Base-by-base conservation (phyloP, 2,329 filamentous ascomycete species). In the Bipolaris zeicola region DNA sequence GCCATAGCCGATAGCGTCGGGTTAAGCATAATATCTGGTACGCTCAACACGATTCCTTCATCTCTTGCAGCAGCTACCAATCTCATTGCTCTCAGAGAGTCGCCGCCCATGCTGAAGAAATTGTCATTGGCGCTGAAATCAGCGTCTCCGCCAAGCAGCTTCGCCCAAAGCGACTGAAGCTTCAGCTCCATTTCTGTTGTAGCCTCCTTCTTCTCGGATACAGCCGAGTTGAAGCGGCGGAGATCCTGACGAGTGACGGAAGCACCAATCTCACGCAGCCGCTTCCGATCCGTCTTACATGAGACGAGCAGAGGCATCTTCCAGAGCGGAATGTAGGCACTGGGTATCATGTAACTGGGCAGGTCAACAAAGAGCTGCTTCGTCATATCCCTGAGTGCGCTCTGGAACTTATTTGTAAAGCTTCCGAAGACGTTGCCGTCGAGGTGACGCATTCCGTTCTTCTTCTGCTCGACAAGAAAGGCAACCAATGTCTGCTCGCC, bases 11-110 rank as follows among this genome's bases (percentile, higher is more conserved):
- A 67, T 3, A 82, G 68, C 6, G 70, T 77, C 22, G 79, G 77
- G 48, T 80, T 70, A 16, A 70, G 74, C 73, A 88, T 87, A 52
- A 87, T 82, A 24, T 84, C 79, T 2, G 82, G 81, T 1, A 87
- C 85, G 1, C 79, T 83, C 22, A 87, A 64, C 6, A 76, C 74
- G 47, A 84, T 68, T 0, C 80, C 80, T 22, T 80, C 78, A 2
- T 77, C 74, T 20, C 84, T 76, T 2, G 83, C 80, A 50, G 82
- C 81, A 10, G 82, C 79, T 0, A 87, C 85, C 0, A 88, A 74
- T 66, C 83, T 85, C 78, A 83, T 82, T 0, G 81, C 81, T 36
- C 80, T 76, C 48, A 83, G 76, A 0, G 81, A 83, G 50, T 83
- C 81, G 33, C 81, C 81, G 26, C 81, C 80, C 42, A 82, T 71